These are phyloP conservation scores for Excoecaria agallocha DNA, from an alignment of 345 rosid genomes.

Conservation along the genomic window DNA sequence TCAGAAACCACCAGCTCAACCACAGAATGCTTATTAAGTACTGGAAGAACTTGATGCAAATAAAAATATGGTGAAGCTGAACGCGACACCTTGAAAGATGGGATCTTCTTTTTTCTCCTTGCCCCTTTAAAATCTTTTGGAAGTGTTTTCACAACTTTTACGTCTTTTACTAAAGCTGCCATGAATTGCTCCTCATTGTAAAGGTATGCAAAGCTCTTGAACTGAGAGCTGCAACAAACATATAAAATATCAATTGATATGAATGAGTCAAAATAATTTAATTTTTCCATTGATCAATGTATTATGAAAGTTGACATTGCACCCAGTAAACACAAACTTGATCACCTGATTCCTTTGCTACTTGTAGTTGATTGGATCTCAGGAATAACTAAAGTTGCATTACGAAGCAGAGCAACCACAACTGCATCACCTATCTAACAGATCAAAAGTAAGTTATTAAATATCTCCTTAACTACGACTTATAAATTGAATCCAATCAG, in stretches of 20 bases:
- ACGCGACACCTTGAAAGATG: constrained; percentile 72
- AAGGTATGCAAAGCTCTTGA: constrained; percentile 96
- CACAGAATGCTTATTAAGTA: constrained; percentile 77
- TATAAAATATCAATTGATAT: not conserved
- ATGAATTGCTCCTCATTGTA: constrained; percentile 87
- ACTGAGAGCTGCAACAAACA: constrained; percentile 65
- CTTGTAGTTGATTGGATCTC: constrained; percentile 98
- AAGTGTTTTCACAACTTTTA: constrained; percentile 79
- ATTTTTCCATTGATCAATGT: not conserved
- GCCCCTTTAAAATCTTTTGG: constrained; percentile 87
- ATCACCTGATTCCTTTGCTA: constrained; percentile 93
- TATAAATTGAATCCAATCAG: not conserved
- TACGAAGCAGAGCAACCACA: constrained; percentile 78
- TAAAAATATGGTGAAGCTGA: constrained; percentile 83
- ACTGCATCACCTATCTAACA: constrained; percentile 79
- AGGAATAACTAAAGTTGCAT: constrained; percentile 86
- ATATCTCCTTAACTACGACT: not conserved
- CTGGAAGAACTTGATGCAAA: constrained; percentile 82
- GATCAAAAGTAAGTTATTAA: constrained; percentile 19
- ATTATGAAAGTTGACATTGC: not conserved
- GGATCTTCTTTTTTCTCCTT: constrained; percentile 81
- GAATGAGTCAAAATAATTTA: not conserved
- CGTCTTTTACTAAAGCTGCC: constrained; percentile 67
- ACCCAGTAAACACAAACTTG: constrained; percentile 1
- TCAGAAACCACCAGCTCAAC: constrained; percentile 84